A percentile compares a stretch with the other conserved stretches of the same genome.
These are phyloP conservation scores for Aspergillus cristatus DNA, from an alignment of 495 filamentous ascomycete species.

Conservation along the genomic window DNA sequence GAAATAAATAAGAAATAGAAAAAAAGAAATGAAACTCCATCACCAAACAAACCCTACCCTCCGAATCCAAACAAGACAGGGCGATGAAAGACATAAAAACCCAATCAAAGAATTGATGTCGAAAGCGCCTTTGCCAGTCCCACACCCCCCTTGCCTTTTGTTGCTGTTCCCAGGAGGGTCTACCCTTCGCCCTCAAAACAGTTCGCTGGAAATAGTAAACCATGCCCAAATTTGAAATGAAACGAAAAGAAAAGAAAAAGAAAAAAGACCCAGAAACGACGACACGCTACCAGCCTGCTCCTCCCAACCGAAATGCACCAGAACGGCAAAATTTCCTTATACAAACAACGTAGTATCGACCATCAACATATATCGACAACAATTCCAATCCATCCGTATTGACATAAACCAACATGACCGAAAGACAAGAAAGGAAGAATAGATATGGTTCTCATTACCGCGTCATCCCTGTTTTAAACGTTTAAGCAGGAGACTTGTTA, in stretches of 20 bases:
- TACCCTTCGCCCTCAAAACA: conserved; percentile 19
- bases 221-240: conserved; percentile 22
- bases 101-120: conserved; percentile 30
- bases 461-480: conserved; percentile 7
- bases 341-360: conserved; percentile 50
- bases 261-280: conserved; percentile 29
- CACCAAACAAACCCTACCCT: conserved; percentile 15
- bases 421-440: conserved; percentile 5
- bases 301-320: conserved; percentile 43
- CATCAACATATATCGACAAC: conserved; percentile 53
- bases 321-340: conserved; percentile 40
- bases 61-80: conserved; percentile 7
- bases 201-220: conserved; percentile 26
- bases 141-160: conserved; percentile 19
- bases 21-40: conserved; percentile 19
- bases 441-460: conserved; percentile 3
- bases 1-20: conserved; percentile 18
- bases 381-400: conserved; percentile 29
- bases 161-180: conserved; percentile 14
- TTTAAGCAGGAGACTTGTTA: conserved; percentile 43
- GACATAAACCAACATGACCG: conserved; percentile 19
- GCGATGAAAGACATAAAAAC: conserved; percentile 22
- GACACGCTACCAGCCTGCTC: conserved; percentile 42
- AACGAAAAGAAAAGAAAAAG: conserved; percentile 29
- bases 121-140: conserved; percentile 30